These are phyloP conservation scores for Kazachstania viticola DNA, from an alignment of 805 yeast genomes.

Conservation along the genomic window DNA sequence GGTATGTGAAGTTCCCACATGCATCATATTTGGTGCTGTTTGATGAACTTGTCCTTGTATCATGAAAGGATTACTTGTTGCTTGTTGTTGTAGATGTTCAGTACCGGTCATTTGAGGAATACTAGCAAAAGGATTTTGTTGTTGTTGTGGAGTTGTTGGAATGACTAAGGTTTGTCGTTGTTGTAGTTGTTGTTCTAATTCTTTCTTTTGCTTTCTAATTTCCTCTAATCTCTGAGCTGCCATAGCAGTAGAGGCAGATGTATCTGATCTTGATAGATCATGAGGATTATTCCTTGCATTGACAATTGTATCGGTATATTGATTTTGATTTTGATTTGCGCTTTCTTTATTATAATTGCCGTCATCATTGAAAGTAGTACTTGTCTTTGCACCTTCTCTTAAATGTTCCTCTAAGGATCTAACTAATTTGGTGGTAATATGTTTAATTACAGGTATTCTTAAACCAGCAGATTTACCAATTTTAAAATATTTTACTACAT, in stretches of 20 bases:
- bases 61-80: conserved; percentile 14
- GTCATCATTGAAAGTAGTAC: neutral
- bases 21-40: conserved; percentile 11
- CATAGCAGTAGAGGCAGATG: no score
- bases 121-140: conserved; percentile 25
- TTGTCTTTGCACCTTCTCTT: conserved; percentile 33
- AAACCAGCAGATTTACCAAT: conserved; percentile 88
- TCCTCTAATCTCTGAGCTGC: conserved; percentile 25
- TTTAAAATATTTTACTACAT: conserved; percentile 77
- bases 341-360: neutral
- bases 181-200: conserved; percentile 23
- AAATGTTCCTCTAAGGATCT: conserved; percentile 79
- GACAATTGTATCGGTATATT: conserved; percentile 5
- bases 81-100: conserved; percentile 10
- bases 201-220: conserved; percentile 23
- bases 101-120: conserved; percentile 16
- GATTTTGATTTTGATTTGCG: neutral
- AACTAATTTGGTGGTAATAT: conserved; percentile 91
- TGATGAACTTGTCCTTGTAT: conserved; percentile 10
- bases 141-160: conserved; percentile 20
- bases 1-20: neutral
- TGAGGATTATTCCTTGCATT: no score
- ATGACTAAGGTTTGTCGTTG: conserved; percentile 21
- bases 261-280: no score
- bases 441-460: conserved; percentile 90